phyloP scores from a whole-genome alignment of 208 protist genomes.

The Leishmania aethiopica region DNA sequence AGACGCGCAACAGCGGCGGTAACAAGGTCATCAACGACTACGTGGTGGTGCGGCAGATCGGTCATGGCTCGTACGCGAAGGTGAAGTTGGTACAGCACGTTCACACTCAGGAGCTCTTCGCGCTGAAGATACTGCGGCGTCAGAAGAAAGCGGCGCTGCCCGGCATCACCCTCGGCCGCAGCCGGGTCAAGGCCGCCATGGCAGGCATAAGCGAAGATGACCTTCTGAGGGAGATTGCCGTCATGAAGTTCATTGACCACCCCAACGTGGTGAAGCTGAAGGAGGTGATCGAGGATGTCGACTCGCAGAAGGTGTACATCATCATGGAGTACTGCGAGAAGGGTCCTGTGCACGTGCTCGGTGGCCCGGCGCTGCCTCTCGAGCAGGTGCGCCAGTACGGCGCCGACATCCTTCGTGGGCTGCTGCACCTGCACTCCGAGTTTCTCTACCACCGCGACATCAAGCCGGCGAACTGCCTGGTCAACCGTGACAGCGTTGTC shows the following conservation, averaged over 20 bases:
- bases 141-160: conserved; percentile 22
- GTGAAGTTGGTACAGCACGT: conserved; percentile 90
- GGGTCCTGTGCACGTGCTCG: conserved; percentile 74
- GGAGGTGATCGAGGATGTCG: conserved; percentile 96
- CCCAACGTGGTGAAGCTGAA: conserved; percentile 94
- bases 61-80: conserved; percentile 83
- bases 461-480: conserved; percentile 85
- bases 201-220: conserved; percentile 52
- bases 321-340: conserved; percentile 94
- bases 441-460: conserved; percentile 85
- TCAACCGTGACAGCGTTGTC: conserved; percentile 62
- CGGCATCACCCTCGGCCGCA: conserved; percentile 21
- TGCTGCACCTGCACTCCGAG: conserved; percentile 81
- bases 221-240: conserved; percentile 93
- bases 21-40: conserved; percentile 94
- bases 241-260: conserved; percentile 97
- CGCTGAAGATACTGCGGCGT: conserved; percentile 82
- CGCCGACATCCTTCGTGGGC: conserved; percentile 55
- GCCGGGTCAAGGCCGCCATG: conserved; percentile 17
- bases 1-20: conserved; percentile 67
- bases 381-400: conserved; percentile 61
- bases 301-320: conserved; percentile 90
- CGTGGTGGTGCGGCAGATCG: conserved; percentile 76
- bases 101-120: conserved; percentile 63
- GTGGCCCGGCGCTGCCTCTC: conserved; percentile 50